These are phyloP conservation scores for Haplosporangium gracile DNA, from an alignment of 192 early-diverging fungal genomes.

Conservation along the genomic window DNA sequence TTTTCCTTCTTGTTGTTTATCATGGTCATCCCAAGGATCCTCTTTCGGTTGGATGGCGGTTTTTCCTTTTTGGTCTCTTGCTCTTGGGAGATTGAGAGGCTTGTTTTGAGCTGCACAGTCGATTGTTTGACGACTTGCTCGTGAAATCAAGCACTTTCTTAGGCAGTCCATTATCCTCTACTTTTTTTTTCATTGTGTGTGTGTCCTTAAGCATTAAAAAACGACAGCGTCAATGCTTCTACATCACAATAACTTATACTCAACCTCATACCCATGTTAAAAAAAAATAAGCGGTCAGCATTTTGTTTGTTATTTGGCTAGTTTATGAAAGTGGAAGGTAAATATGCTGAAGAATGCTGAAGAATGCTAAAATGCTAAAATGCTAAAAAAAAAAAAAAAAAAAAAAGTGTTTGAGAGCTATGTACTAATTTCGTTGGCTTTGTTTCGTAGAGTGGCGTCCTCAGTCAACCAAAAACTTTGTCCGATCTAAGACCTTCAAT, in stretches of 20 bases:
- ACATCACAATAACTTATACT: not conserved
- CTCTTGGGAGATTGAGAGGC: no score
- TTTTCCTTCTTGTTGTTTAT: not conserved
- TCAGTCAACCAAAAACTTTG: conserved; percentile 27
- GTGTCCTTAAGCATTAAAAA: not conserved
- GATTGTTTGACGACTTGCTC: not conserved
- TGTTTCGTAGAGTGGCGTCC: not conserved
- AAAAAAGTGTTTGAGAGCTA: not conserved
- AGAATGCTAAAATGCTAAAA: not conserved
- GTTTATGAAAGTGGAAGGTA: not conserved
- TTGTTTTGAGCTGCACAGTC: not conserved
- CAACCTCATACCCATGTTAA: not conserved
- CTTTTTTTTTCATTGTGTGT: not conserved
- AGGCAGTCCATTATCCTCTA: not conserved
- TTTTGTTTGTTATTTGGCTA: not conserved
- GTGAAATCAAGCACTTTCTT: not conserved
- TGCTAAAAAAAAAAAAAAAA: no score
- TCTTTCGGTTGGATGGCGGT: not conserved
- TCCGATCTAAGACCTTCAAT: conserved; percentile 26
- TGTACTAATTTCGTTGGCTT: not conserved
- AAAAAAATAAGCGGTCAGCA: not conserved
- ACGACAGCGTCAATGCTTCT: not conserved
- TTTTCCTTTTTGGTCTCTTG: no score
- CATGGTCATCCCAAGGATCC: not conserved
- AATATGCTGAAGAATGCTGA: not conserved